Conservation (phyloP, 495 filamentous ascomycete genomes). For the Niebla homalea region DNA sequence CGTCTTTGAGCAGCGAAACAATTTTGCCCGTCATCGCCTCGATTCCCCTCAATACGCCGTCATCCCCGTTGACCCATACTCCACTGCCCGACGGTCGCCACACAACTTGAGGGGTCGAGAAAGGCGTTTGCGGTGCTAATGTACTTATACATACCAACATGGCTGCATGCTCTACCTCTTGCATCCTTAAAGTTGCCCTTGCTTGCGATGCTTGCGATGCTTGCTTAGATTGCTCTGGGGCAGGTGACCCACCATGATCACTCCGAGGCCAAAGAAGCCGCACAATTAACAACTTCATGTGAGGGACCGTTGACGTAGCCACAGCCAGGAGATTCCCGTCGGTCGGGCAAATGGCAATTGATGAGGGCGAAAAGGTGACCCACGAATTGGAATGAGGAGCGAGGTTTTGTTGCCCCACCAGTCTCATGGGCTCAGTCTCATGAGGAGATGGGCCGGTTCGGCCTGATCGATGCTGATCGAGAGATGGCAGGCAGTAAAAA, state of each 20-base stretch:
- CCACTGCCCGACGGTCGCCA: conserved; percentile 55
- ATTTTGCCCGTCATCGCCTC: conserved; percentile 50
- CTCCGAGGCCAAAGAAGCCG: conserved; percentile 28
- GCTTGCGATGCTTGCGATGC: conserved; percentile 40
- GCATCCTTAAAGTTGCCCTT: conserved; percentile 31
- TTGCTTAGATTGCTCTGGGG: conserved; percentile 23
- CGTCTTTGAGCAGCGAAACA: conserved; percentile 33
- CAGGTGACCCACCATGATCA: background rate
- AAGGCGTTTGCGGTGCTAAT: conserved; percentile 52
- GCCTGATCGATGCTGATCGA: background rate
- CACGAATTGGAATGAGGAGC: conserved; percentile 52
- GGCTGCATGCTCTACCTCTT: conserved; percentile 46
- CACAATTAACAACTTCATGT: conserved; percentile 55
- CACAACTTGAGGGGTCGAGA: conserved; percentile 49
- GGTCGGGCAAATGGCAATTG: conserved; percentile 40
- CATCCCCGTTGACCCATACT: conserved; percentile 58
- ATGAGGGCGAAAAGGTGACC: conserved; percentile 49
- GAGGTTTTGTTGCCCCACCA: conserved; percentile 46
- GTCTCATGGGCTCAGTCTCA: conserved; percentile 16
- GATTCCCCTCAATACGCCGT: conserved; percentile 50
- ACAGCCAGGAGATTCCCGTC: conserved; percentile 45
- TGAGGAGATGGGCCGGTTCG: conserved; percentile 3
- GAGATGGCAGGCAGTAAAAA: conserved; percentile 37
- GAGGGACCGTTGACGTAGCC: conserved; percentile 46
- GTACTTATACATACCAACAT: conserved; percentile 47